Evolutionary conservation across 1,284 basidiomycete genomes (phyloP).

Genomic region (Erythrobasidium hasegawianum): DNA sequence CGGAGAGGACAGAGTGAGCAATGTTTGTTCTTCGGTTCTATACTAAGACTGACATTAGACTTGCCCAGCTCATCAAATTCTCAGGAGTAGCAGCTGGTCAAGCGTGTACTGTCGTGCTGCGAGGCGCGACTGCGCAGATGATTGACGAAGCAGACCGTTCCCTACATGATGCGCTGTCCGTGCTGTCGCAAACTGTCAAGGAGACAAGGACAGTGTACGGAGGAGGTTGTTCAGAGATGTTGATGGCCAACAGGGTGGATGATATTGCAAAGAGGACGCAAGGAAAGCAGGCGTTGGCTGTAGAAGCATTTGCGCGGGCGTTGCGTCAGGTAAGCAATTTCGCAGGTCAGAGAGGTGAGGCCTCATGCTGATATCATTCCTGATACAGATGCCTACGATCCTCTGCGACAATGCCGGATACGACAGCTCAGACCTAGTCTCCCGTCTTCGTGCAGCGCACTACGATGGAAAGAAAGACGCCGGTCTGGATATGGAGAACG

Average conservation of each 20-base stretch:
- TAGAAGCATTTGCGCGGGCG: constrained; percentile 84
- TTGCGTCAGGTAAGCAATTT: constrained; percentile 61
- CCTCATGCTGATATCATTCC: no score
- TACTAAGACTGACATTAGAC: no score
- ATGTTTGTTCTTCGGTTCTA: no score
- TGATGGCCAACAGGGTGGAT: constrained; percentile 92
- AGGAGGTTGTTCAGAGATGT: constrained; percentile 96
- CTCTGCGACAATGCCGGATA: constrained; percentile 96
- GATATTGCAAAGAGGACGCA: constrained; percentile 77
- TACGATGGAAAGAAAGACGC: constrained; percentile 81
- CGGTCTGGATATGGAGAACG: constrained; percentile 87
- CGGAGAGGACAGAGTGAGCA: constrained; percentile 86
- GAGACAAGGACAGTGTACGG: constrained; percentile 92
- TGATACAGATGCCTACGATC: constrained; percentile 79
- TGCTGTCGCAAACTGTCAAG: constrained; percentile 94
- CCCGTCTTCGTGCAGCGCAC: constrained; percentile 85
- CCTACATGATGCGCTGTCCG: constrained; percentile 93
- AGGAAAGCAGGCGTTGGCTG: constrained; percentile 94
- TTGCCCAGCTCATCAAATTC: constrained; percentile 98
- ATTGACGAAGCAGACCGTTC: constrained; percentile 98
- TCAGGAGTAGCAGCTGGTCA: constrained; percentile 96
- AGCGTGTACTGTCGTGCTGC: constrained; percentile 97
- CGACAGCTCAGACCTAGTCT: constrained; percentile 92
- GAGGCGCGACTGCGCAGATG: constrained; percentile 97
- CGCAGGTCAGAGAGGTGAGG: no score